phyloP scores from a whole-genome alignment of 2,329 filamentous ascomycete species.

The Colletotrichum karsti region DNA sequence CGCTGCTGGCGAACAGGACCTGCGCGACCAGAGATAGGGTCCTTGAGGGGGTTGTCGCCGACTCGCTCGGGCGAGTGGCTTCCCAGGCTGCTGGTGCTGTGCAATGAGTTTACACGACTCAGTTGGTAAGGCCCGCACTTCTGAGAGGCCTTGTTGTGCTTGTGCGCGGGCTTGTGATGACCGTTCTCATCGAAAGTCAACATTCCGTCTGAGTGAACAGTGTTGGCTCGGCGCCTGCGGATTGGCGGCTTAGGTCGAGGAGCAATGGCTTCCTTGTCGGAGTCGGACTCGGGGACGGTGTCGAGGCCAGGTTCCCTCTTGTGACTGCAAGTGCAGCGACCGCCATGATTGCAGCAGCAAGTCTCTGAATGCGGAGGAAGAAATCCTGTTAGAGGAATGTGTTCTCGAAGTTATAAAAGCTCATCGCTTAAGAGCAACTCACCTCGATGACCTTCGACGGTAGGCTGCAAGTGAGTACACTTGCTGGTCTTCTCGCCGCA shows the following conservation, averaged over 20 bases:
- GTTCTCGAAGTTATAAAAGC: constrained; percentile 36
- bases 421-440: constrained; percentile 42
- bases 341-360: constrained; percentile 77
- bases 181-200: constrained; percentile 70
- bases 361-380: constrained; percentile 55
- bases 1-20: constrained; percentile 56
- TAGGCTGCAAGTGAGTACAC: constrained; percentile 67
- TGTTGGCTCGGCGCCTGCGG: constrained; percentile 67
- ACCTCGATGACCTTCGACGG: constrained; percentile 68
- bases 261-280: constrained; percentile 54
- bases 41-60: constrained; percentile 49
- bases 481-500: constrained; percentile 91
- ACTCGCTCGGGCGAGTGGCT: constrained; percentile 54
- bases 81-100: constrained; percentile 59
- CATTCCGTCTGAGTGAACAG: constrained; percentile 67
- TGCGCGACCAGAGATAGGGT: constrained; percentile 43
- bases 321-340: constrained; percentile 69
- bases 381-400: constrained; percentile 19
- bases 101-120: constrained; percentile 65
- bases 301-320: constrained; percentile 70
- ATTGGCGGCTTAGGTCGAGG: constrained; percentile 50
- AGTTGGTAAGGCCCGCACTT: constrained; percentile 71
- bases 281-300: constrained; percentile 71
- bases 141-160: constrained; percentile 67
- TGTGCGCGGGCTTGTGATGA: constrained; percentile 69